Evolutionary conservation across 495 filamentous ascomycete genomes (phyloP), one percentile per base, ranked within the genome.

Genomic region (Penicillium herquei): DNA sequence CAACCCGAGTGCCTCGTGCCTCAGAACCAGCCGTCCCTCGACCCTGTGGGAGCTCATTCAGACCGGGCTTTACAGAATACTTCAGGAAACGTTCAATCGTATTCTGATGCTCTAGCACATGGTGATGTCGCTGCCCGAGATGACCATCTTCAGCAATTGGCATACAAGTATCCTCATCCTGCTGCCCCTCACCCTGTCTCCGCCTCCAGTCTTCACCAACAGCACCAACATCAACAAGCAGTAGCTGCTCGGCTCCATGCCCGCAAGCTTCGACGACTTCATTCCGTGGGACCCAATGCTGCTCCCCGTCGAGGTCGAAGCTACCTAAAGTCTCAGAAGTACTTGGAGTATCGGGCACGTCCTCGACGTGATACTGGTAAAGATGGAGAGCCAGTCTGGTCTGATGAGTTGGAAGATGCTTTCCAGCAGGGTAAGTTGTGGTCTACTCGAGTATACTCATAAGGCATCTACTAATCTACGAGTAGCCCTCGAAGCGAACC

Each of bases 361-460:
- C 88, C 90, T 67, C 79, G 77, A 54, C 80, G 82, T 52, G 76
- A 78, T 55, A 75, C 76, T 52, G 76, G 79, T 39, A 76, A 77
- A 45, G 71, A 76, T 59, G 74, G 76, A n/a, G 80, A 83, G 56
- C 70, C 81, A 50, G 77, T 87, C 59, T 98, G 93, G 93, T 87
- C 91, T 6, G 86, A 92, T 58, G 74, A 86, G 58, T 71, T 97
- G 13, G 94, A 98, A 68, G 80, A 87, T 67, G 88, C 90, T 14
- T 98, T 98, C 64, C 85, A 94, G 65, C 87, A 91, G 72, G 93
- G 94, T 97, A 76, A 75, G 79, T 59, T 44, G 18, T 4, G 21
- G 26, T 9, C 3, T 42, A 1, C 3, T 26, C 10, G 37, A 40
- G 0, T 3, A 7, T 31, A 39, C 31, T 11, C 10, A 11, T 26